Evolutionary conservation across 768 basidiomycete species (phyloP).

Genomic region (Hygrophoropsis aurantiaca): DNA sequence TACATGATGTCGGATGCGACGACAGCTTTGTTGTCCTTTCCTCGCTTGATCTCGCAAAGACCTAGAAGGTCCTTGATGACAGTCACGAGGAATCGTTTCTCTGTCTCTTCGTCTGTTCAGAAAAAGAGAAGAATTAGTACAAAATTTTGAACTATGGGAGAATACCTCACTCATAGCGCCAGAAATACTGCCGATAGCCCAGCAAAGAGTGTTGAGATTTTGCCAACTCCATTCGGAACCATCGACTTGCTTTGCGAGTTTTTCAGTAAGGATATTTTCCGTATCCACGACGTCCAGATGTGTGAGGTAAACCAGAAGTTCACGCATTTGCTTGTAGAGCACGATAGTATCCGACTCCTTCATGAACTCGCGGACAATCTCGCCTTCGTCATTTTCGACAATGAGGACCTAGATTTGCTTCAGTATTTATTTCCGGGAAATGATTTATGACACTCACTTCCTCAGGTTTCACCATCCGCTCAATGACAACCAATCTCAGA

Average conservation of each 20-base stretch:
- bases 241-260: conserved; percentile 95
- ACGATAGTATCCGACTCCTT: conserved; percentile 98
- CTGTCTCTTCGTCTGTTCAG: conserved; percentile 88
- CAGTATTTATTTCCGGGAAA: conserved; percentile 4
- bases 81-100: conserved; percentile 97
- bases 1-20: conserved; percentile 98
- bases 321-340: conserved; percentile 98
- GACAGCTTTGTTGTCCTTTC: conserved; percentile 99
- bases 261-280: conserved; percentile 96
- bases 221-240: conserved; percentile 99
- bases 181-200: conserved; percentile 99
- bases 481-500: conserved; percentile 91
- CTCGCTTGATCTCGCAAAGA: conserved; percentile 95
- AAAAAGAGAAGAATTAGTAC: background rate
- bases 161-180: conserved; percentile 91
- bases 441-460: conserved; percentile 58
- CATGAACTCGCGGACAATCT: conserved; percentile 99
- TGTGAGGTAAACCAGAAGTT: conserved; percentile 95
- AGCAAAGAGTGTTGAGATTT: conserved; percentile 97
- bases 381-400: conserved; percentile 99
- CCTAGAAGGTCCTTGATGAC: conserved; percentile 99
- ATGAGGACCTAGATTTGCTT: conserved; percentile 73
- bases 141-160: background rate
- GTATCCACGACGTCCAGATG: conserved; percentile 96
- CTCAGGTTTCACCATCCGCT: conserved; percentile 99